A percentile compares a stretch with the other conserved stretches of the same genome.
These are phyloP conservation scores for Saccharomycopsis sp. DNA, from an alignment of 805 yeast species.

Conservation along the genomic window DNA sequence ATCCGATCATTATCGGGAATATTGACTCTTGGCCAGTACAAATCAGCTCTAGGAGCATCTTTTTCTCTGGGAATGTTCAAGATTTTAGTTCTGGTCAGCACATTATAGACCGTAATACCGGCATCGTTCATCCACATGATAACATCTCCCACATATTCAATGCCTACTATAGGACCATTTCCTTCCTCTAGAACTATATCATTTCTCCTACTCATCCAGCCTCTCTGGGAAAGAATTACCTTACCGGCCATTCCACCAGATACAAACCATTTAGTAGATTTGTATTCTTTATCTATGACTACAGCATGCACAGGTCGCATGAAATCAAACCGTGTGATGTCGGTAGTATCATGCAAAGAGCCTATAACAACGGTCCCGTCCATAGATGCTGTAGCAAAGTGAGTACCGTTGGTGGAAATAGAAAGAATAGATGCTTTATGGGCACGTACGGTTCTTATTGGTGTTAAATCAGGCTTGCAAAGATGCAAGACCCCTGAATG, in stretches of 20 bases:
- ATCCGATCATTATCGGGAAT: constrained; percentile 59
- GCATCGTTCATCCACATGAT: constrained; percentile 78
- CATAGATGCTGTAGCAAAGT: constrained; percentile 82
- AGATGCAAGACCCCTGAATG: constrained; percentile 80
- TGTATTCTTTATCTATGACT: constrained; percentile 66
- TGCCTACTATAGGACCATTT: constrained; percentile 64
- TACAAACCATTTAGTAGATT: constrained; percentile 54
- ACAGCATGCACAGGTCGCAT: constrained; percentile 86
- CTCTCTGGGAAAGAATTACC: constrained; percentile 62
- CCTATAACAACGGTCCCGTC: constrained; percentile 92
- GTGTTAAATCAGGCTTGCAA: constrained; percentile 48
- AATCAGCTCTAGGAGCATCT: constrained; percentile 58
- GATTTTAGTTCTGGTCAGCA: constrained; percentile 42
- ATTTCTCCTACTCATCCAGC: constrained; percentile 80
- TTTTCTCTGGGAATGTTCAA: constrained; percentile 50
- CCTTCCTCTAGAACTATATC: constrained; percentile 59
- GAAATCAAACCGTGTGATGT: constrained; percentile 70
- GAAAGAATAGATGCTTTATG: constrained; percentile 81
- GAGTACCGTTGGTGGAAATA: constrained; percentile 62
- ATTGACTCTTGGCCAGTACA: constrained; percentile 76
- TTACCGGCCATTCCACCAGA: constrained; percentile 91
- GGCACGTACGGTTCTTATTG: constrained; percentile 69
- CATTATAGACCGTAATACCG: constrained; percentile 67
- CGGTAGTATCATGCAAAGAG: constrained; percentile 51
- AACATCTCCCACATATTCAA: constrained; percentile 57